These are phyloP conservation scores for Edaphochlamys debaryana DNA, from an alignment of 139 green algal genomes.

Conservation along the genomic window DNA sequence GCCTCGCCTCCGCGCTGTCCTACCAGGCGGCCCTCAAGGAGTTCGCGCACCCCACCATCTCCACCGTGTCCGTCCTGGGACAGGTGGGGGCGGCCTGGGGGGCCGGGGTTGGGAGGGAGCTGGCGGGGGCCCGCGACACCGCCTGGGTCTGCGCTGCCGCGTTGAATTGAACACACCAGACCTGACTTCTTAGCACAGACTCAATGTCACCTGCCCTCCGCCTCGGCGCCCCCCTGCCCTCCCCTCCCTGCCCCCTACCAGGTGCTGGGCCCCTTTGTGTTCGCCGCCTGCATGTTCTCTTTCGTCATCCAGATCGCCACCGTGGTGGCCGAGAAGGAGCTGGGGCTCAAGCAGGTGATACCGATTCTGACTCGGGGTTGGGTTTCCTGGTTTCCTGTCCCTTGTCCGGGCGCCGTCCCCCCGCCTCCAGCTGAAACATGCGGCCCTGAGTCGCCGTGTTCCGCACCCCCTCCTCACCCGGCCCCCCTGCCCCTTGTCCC, in stretches of 20 bases:
- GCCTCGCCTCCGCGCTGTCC: slow-evolving; percentile 30
- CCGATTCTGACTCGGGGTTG: neutral
- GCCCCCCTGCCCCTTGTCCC: neutral
- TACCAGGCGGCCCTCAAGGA: slow-evolving; percentile 62
- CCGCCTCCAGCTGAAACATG: too few species aligned
- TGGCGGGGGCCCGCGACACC: too few species aligned
- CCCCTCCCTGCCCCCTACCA: too few species aligned
- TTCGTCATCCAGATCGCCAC: slow-evolving; percentile 82
- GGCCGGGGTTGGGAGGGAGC: too few species aligned
- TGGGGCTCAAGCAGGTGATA: slow-evolving; percentile 68
- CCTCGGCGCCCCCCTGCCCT: too few species aligned
- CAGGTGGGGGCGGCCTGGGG: too few species aligned
- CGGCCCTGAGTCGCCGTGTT: neutral
- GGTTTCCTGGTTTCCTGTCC: too few species aligned
- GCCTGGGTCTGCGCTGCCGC: too few species aligned
- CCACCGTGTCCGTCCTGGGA: slow-evolving; percentile 72
- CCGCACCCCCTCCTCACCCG: neutral
- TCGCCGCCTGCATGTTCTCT: slow-evolving; percentile 93
- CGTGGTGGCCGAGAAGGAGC: slow-evolving; percentile 83
- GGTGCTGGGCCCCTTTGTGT: slow-evolving; percentile 89
- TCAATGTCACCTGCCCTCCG: too few species aligned
- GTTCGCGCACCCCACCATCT: slow-evolving; percentile 86
- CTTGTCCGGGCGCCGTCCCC: too few species aligned
- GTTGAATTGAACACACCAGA: too few species aligned
- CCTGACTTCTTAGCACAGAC: too few species aligned